phyloP scores from a whole-genome alignment of 805 yeast genomes.

The Kluyveromyces lactis region DNA sequence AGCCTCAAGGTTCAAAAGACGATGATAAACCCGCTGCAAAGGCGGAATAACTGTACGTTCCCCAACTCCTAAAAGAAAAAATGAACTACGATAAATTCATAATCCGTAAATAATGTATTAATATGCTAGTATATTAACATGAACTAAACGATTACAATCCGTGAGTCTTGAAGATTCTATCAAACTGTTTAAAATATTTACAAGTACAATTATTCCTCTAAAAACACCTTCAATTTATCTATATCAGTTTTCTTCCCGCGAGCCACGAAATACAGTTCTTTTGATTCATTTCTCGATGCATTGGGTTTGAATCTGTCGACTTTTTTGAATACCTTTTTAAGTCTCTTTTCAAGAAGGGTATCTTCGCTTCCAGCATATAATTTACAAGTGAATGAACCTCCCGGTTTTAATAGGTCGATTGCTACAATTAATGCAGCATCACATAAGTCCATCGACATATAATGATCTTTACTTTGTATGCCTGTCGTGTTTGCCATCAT shows the following conservation, averaged over 20 bases:
- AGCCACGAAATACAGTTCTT: slow-evolving; percentile 77
- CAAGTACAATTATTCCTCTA: not conserved
- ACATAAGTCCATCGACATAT: slow-evolving; percentile 76
- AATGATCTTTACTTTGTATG: slow-evolving; percentile 69
- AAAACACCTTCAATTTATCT: slow-evolving; percentile 40
- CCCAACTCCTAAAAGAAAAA: too few relatives aligned
- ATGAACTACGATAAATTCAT: slow-evolving; percentile 7
- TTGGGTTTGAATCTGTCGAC: slow-evolving; percentile 72
- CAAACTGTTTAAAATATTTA: too few relatives aligned
- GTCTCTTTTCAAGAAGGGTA: slow-evolving; percentile 45
- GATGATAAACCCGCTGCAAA: not conserved
- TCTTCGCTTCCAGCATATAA: slow-evolving; percentile 82
- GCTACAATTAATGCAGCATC: slow-evolving; percentile 83
- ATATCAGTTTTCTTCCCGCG: slow-evolving; percentile 35
- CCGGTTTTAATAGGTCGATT: slow-evolving; percentile 55
- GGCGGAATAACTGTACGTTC: not conserved
- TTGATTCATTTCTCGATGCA: slow-evolving; percentile 71
- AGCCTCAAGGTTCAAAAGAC: slow-evolving; percentile 6
- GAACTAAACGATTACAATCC: too few relatives aligned
- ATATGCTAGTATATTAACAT: too few relatives aligned
- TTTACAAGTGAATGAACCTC: slow-evolving; percentile 76
- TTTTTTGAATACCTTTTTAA: slow-evolving; percentile 48
- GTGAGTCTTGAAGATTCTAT: too few relatives aligned
- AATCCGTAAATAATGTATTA: too few relatives aligned
- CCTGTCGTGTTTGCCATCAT: slow-evolving; percentile 94